Evolutionary conservation across 768 basidiomycete species (phyloP).

Genomic region (Agrocybe chaxingu): DNA sequence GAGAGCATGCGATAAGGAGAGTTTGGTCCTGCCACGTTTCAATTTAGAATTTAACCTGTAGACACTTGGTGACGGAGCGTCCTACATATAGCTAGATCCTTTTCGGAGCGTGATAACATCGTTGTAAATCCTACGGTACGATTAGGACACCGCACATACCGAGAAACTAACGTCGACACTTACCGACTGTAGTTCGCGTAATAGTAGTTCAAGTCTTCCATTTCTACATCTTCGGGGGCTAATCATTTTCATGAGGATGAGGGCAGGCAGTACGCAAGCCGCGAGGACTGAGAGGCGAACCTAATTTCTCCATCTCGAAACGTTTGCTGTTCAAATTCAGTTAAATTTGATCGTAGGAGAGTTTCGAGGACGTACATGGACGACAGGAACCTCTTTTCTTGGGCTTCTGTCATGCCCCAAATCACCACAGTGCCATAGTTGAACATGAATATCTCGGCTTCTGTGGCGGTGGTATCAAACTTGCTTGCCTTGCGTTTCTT

Average conservation of each 20-base stretch:
- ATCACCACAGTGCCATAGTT: conserved; percentile 94
- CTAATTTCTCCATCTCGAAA: conserved; percentile 88
- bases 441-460: conserved; percentile 91
- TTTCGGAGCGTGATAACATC: conserved; percentile 94
- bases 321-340: conserved; percentile 60
- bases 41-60: conserved; percentile 3
- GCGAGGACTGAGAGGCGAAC: conserved; percentile 32
- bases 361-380: conserved; percentile 65
- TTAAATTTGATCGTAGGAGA: conserved; percentile 11
- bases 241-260: not conserved
- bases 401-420: conserved; percentile 95
- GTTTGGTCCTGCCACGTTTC: conserved; percentile 71
- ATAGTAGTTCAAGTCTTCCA: conserved; percentile 97
- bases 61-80: conserved; percentile 14
- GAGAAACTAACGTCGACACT: conserved; percentile 16
- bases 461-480: conserved; percentile 61
- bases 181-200: conserved; percentile 96
- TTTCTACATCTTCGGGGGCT: conserved; percentile 89
- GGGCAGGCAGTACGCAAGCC: not conserved
- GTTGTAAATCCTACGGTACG: conserved; percentile 75
- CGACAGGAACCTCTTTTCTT: conserved; percentile 86
- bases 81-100: conserved; percentile 94
- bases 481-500: conserved; percentile 57
- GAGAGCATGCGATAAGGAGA: conserved; percentile 91
- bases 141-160: conserved; percentile 1